Conservation (phyloP, 164 flowering plant species). For the Paratinospora sagittata region DNA sequence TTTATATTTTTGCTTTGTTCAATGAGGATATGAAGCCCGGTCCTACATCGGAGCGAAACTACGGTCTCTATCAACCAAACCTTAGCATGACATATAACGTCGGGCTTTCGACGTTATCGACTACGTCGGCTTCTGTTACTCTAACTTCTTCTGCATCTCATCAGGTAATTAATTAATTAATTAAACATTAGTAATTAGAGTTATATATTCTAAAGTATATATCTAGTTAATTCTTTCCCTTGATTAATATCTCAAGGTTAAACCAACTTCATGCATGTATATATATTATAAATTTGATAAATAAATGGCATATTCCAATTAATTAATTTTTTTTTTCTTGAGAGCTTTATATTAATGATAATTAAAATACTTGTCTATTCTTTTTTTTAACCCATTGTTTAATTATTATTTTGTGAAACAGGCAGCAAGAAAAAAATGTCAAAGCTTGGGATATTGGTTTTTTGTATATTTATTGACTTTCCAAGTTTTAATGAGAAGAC, state of each 20-base stretch:
- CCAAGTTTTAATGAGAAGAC: constrained; percentile 52
- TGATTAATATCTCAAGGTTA: too few relatives aligned
- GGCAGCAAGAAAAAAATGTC: constrained; percentile 43
- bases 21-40: constrained; percentile 92
- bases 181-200: neutral
- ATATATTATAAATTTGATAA: neutral
- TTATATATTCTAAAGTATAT: neutral
- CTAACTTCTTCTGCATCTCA: constrained; percentile 49
- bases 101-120: constrained; percentile 42
- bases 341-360: neutral
- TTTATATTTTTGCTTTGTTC: constrained; percentile 79
- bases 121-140: constrained; percentile 42
- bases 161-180: neutral
- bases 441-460: constrained; percentile 53
- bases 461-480: constrained; percentile 50
- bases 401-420: constrained; percentile 32
- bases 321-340: neutral
- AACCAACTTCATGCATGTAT: neutral
- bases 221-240: too few relatives aligned
- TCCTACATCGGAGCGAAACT: constrained; percentile 85
- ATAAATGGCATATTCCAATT: neutral
- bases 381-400: constrained; percentile 9
- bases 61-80: constrained; percentile 81
- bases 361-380: constrained; percentile 3
- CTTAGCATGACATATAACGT: constrained; percentile 85